Evolutionary conservation across 2,329 filamentous ascomycete genomes (phyloP).

Genomic region (Cercospora beticola): DNA sequence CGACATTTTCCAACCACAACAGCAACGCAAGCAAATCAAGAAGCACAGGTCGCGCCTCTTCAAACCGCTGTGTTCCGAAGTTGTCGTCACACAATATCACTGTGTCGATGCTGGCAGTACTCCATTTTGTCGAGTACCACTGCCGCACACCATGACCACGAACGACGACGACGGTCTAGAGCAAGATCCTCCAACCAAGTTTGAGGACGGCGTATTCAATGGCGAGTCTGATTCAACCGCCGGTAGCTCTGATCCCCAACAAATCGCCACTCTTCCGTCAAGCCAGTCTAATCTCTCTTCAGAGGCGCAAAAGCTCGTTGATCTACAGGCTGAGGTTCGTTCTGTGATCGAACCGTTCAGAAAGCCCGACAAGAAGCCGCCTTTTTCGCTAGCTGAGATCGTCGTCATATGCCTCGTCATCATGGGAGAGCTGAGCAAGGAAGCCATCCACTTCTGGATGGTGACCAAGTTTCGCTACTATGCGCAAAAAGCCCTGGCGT

Average conservation of each 20-base stretch:
- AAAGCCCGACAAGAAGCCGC: background rate
- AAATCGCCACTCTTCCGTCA: background rate
- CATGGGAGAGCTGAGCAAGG: background rate
- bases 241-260: background rate
- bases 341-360: background rate
- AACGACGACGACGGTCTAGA: background rate
- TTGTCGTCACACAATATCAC: background rate
- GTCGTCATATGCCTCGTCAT: conserved; percentile 12
- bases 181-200: background rate
- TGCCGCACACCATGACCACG: background rate
- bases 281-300: background rate
- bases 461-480: conserved; percentile 4
- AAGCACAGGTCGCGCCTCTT: background rate
- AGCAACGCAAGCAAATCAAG: background rate
- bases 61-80: background rate
- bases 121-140: background rate
- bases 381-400: conserved; percentile 6
- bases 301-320: background rate
- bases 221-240: background rate
- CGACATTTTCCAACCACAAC: background rate
- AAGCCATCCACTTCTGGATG: conserved; percentile 6
- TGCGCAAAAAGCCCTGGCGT: background rate
- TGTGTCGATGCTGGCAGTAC: background rate
- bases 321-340: background rate
- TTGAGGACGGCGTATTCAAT: background rate